phyloP scores from a whole-genome alignment of 2,329 filamentous ascomycete species.

The Clarireedia monteithiana region DNA sequence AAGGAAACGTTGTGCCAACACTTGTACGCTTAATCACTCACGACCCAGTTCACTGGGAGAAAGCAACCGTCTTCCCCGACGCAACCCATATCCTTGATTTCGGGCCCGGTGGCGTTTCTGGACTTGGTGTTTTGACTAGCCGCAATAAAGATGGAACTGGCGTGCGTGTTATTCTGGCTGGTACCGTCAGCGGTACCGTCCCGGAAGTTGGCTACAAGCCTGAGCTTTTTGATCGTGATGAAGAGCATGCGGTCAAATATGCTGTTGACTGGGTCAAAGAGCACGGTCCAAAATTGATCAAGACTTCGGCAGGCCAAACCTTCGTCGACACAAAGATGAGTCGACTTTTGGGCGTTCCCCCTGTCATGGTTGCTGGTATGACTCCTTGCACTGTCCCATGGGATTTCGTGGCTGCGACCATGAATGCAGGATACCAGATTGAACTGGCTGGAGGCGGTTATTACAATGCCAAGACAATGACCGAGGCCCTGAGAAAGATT shows the following conservation, averaged over 20 bases:
- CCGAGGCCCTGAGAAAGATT: conserved; percentile 73
- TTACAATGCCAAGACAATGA: conserved; percentile 77
- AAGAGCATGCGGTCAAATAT: conserved; percentile 89
- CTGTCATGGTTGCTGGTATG: conserved; percentile 90
- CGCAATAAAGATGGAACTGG: conserved; percentile 98
- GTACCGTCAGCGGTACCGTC: conserved; percentile 84
- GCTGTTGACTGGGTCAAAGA: conserved; percentile 97
- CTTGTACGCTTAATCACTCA: conserved; percentile 90
- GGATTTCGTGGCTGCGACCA: conserved; percentile 87
- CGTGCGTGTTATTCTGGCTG: conserved; percentile 90
- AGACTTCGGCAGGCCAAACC: conserved; percentile 80
- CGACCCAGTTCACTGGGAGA: conserved; percentile 93
- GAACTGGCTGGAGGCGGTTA: conserved; percentile 87
- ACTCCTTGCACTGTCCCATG: conserved; percentile 82
- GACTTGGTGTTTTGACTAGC: conserved; percentile 91
- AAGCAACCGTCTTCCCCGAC: conserved; percentile 79
- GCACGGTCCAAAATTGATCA: conserved; percentile 85
- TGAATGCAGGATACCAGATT: conserved; percentile 93
- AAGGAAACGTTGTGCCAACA: conserved; percentile 75
- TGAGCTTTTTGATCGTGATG: conserved; percentile 93
- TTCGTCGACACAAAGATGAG: conserved; percentile 98
- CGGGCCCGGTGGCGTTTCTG: conserved; percentile 92
- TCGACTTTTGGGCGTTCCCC: conserved; percentile 73
- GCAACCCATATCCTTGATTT: conserved; percentile 96
- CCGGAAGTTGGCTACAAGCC: conserved; percentile 94